phyloP scores from a whole-genome alignment of 2,329 filamentous ascomycete species.

The Talaromyces rugulosus region DNA sequence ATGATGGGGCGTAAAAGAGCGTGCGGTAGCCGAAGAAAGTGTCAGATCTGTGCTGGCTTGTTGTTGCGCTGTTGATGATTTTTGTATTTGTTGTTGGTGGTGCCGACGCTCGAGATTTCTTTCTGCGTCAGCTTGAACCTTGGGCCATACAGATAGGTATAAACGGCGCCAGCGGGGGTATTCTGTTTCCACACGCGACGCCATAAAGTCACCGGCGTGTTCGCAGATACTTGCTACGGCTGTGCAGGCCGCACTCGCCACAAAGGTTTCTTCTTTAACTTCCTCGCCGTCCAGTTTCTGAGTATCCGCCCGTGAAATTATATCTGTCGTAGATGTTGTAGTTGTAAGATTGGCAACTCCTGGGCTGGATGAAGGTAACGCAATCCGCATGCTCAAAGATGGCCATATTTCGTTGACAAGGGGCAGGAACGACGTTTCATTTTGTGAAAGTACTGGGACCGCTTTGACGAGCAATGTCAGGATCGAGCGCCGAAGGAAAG shows the following conservation, averaged over 20 bases:
- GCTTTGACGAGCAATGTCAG: constrained; percentile 72
- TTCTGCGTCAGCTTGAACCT: constrained; percentile 34
- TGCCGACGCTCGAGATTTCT: constrained; percentile 30
- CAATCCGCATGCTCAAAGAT: constrained; percentile 52
- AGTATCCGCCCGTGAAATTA: constrained; percentile 56
- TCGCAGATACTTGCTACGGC: constrained; percentile 66
- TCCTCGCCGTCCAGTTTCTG: constrained; percentile 17
- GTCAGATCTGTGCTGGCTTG: constrained; percentile 12
- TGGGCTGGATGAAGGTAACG: constrained; percentile 49
- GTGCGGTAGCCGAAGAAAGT: constrained; percentile 19
- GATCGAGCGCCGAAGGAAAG: constrained; percentile 71
- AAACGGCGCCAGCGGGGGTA: constrained; percentile 47
- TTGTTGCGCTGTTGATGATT: not conserved
- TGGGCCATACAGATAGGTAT: constrained; percentile 36
- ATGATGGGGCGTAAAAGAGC: constrained; percentile 37
- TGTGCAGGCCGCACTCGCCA: constrained; percentile 66
- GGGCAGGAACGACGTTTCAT: constrained; percentile 82
- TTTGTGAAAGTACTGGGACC: constrained; percentile 64
- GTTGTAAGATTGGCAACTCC: constrained; percentile 18
- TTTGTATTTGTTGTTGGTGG: constrained; percentile 8
- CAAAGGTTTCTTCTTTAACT: constrained; percentile 39
- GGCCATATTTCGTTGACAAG: constrained; percentile 91
- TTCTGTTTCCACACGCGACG: constrained; percentile 67
- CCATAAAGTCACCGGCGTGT: constrained; percentile 75
- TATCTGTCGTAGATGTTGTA: constrained; percentile 27